Percentiles rank a stretch among this genome's conserved stretches.
phyloP scores from a whole-genome alignment of 2,329 filamentous ascomycete species.

The Aspergillus eucalypticola region DNA sequence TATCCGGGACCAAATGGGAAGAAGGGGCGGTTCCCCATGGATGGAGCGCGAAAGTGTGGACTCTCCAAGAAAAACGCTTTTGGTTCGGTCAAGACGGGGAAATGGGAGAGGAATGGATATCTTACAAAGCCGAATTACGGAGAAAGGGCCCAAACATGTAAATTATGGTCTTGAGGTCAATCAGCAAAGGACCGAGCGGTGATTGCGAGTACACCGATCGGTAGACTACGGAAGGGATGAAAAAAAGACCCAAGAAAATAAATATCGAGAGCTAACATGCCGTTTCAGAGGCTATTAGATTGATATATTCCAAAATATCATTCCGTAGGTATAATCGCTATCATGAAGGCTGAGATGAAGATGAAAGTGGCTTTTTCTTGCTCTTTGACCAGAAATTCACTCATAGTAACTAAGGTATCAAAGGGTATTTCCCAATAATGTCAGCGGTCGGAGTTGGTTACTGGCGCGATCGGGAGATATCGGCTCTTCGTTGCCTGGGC shows the following conservation, averaged over 20 bases:
- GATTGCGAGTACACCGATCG: not conserved
- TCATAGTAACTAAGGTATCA: not conserved
- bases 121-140: conserved; percentile 7
- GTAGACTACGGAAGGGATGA: not conserved
- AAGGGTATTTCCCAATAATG: conserved; percentile 10
- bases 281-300: too few species aligned
- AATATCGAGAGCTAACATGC: not conserved
- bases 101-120: conserved; percentile 6
- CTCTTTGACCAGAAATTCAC: conserved; percentile 3
- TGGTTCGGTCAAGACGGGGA: conserved; percentile 18
- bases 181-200: conserved; percentile 4
- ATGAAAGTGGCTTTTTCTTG: not conserved
- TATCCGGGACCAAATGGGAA: conserved; percentile 29
- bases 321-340: not conserved
- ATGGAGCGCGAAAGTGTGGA: conserved; percentile 22
- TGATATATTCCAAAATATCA: too few species aligned
- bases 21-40: conserved; percentile 30
- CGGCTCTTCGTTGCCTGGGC: conserved; percentile 34
- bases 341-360: not conserved
- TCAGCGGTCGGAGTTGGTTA: conserved; percentile 20
- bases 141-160: not conserved
- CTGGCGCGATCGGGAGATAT: conserved; percentile 40
- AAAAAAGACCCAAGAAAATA: not conserved
- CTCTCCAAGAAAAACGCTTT: conserved; percentile 14
- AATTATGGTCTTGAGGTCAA: not conserved